Percentiles rank a stretch among this genome's conserved stretches.
These are phyloP conservation scores for Pontederia crassipes DNA, from an alignment of 176 grass and related monocot species.

Conservation along the genomic window DNA sequence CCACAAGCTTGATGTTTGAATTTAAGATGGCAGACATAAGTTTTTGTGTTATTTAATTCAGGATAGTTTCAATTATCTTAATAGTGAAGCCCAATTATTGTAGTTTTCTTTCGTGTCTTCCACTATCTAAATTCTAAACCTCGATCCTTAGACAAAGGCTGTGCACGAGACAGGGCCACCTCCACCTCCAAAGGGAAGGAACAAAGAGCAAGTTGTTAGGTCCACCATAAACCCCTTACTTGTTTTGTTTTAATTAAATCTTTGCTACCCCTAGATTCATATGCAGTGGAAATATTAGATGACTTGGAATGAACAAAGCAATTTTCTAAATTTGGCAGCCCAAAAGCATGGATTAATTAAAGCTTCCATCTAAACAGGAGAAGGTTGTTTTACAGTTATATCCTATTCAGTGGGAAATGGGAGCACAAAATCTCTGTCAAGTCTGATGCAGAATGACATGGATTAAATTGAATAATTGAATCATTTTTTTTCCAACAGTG, in stretches of 20 bases:
- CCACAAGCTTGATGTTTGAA: constrained; percentile 3
- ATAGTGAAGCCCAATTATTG: background rate
- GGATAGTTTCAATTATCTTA: constrained; percentile 4
- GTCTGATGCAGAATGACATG: too few relatives aligned
- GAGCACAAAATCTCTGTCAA: too few relatives aligned
- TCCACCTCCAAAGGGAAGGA: background rate
- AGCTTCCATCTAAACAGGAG: too few relatives aligned
- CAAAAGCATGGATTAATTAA: too few relatives aligned
- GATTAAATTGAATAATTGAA: too few relatives aligned
- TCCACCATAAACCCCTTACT: constrained; percentile 9
- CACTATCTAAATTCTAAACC: constrained; percentile 2
- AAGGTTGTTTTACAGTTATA: too few relatives aligned
- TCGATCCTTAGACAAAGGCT: background rate
- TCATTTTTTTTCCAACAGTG: too few relatives aligned
- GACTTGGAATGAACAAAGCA: background rate
- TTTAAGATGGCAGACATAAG: background rate
- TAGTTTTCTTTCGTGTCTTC: constrained; percentile 6
- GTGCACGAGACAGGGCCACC: background rate
- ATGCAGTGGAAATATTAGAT: background rate
- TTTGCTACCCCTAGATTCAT: background rate
- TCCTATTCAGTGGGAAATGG: too few relatives aligned
- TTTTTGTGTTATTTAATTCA: background rate
- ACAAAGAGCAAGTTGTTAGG: background rate
- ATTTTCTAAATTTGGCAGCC: too few relatives aligned
- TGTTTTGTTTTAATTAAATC: background rate